phyloP scores from a whole-genome alignment of 495 filamentous ascomycete genomes.

The Penicillium angulare region DNA sequence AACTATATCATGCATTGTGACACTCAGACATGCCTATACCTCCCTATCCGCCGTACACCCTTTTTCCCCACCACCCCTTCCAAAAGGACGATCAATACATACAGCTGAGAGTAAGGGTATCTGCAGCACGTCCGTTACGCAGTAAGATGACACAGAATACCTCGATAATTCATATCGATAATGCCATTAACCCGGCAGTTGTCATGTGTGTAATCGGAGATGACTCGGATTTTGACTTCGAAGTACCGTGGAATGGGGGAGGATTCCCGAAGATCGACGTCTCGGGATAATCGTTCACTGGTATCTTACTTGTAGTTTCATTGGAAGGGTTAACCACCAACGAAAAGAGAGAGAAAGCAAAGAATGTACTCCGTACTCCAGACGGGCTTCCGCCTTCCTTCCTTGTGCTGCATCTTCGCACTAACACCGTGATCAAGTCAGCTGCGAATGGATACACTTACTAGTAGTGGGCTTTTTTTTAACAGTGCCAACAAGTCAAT shows the following conservation, averaged over 20 bases:
- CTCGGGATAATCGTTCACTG: neutral
- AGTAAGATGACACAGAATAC: conserved; percentile 24
- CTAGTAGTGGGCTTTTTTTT: too few species aligned
- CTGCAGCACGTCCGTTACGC: conserved; percentile 16
- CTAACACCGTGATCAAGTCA: too few species aligned
- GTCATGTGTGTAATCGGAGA: conserved; percentile 9
- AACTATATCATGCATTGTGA: conserved; percentile 11
- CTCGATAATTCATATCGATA: neutral
- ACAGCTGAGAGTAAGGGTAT: conserved; percentile 14
- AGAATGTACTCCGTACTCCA: neutral
- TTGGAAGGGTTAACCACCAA: neutral
- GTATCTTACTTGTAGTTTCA: neutral
- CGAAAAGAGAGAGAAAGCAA: neutral
- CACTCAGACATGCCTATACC: conserved; percentile 15
- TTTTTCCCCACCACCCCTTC: conserved; percentile 2
- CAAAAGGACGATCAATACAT: conserved; percentile 18
- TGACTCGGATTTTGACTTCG: conserved; percentile 5
- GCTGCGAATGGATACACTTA: too few species aligned
- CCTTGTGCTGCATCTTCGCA: too few species aligned
- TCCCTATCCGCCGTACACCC: neutral
- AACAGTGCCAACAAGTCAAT: too few species aligned
- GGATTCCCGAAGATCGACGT: neutral
- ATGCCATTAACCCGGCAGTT: conserved; percentile 2
- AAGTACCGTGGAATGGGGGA: neutral
- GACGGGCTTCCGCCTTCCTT: too few species aligned